phyloP scores from a whole-genome alignment of 768 basidiomycete genomes.

The Suillus subalutaceus region DNA sequence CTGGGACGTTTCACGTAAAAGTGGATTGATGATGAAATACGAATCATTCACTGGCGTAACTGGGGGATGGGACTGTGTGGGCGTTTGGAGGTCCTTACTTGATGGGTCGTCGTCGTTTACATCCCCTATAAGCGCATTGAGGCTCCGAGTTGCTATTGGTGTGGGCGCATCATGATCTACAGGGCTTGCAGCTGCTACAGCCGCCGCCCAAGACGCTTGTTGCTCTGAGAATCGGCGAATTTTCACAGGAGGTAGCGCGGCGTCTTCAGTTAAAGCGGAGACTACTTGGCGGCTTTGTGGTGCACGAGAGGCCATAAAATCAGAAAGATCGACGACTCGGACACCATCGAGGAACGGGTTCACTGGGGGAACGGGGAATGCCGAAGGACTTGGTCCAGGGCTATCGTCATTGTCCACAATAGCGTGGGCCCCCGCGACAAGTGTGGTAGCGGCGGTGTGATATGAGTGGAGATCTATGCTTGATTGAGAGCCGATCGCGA shows the following conservation, averaged over 20 bases:
- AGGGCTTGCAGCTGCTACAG: slow-evolving; percentile 13
- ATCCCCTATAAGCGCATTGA: background rate
- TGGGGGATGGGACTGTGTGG: slow-evolving; percentile 1
- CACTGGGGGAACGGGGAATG: slow-evolving; percentile 6
- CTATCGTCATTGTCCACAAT: slow-evolving; percentile 8
- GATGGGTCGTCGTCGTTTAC: background rate
- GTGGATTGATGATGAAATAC: slow-evolving; percentile 5
- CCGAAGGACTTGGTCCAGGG: slow-evolving; percentile 9
- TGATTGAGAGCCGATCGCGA: slow-evolving; percentile 13
- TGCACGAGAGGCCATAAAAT: background rate
- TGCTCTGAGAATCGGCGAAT: background rate
- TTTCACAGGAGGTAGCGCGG: background rate
- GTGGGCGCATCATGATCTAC: background rate
- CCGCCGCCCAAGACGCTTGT: slow-evolving; percentile 11
- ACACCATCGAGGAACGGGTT: slow-evolving; percentile 10
- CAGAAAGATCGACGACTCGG: background rate
- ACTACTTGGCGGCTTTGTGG: background rate
- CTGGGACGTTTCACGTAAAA: slow-evolving; percentile 2
- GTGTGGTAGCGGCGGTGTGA: slow-evolving; percentile 5
- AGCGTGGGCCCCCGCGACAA: background rate
- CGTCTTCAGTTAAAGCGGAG: background rate
- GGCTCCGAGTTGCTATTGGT: background rate
- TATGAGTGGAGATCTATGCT: slow-evolving; percentile 11
- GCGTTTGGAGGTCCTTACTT: slow-evolving; percentile 3
- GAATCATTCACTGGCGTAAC: background rate